phyloP scores from a whole-genome alignment of 306 rosid genomes.

The Cicer arietinum region DNA sequence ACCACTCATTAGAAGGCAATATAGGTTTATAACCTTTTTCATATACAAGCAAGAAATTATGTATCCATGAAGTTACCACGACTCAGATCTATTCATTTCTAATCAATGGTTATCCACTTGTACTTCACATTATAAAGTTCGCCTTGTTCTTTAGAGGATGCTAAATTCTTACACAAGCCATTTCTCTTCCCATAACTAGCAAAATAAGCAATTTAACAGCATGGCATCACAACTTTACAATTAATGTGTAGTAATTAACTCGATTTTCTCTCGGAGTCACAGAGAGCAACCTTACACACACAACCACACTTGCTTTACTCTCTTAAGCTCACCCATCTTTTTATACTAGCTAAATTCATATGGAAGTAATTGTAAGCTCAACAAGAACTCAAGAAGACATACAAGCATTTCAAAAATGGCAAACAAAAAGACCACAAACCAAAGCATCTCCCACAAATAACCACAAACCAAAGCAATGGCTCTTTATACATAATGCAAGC shows the following conservation, averaged over 20 bases:
- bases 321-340: background rate
- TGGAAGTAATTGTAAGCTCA: background rate
- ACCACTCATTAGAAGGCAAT: slow-evolving; percentile 18
- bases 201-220: slow-evolving; percentile 2
- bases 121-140: background rate
- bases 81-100: background rate
- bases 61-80: background rate
- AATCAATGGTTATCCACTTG: slow-evolving; percentile 1
- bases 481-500: slow-evolving; percentile 28
- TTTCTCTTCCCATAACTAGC: background rate
- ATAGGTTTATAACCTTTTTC: slow-evolving; percentile 3
- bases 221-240: slow-evolving; percentile 7
- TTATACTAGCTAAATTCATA: slow-evolving; percentile 3
- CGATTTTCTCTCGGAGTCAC: slow-evolving; percentile 16
- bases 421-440: slow-evolving; percentile 6
- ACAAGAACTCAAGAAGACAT: too few relatives aligned
- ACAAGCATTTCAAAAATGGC: slow-evolving; percentile 5
- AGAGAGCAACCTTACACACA: background rate
- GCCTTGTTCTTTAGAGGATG: slow-evolving; percentile 5
- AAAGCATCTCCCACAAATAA: slow-evolving; percentile 27
- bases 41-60: slow-evolving; percentile 13
- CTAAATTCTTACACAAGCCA: background rate
- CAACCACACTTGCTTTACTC: background rate
- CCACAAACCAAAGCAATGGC: slow-evolving; percentile 25
- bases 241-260: background rate